Conservation (phyloP, 75 land plant genomes). For the Cupressus sempervirens region DNA sequence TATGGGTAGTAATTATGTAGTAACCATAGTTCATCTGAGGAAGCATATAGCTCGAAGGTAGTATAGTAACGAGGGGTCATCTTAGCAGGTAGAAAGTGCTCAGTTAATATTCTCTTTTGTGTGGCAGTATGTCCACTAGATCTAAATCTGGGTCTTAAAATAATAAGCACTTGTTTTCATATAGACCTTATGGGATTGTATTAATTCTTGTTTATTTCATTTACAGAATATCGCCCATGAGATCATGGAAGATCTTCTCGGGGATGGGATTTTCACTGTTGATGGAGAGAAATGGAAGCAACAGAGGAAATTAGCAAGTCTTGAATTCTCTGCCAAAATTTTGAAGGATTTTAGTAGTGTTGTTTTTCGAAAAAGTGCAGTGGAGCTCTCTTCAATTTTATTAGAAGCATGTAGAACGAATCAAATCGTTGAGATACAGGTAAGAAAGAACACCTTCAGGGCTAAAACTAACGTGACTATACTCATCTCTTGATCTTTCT, state of each 20-base stretch:
- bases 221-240: conserved; percentile 13
- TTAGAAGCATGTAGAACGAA: conserved; percentile 1
- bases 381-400: conserved; percentile 28
- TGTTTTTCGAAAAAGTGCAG: conserved; percentile 14
- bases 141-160: not conserved
- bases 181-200: not conserved
- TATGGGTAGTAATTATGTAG: not conserved
- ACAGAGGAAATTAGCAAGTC: conserved; percentile 35
- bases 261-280: conserved; percentile 41
- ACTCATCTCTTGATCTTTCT: not conserved
- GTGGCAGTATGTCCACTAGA: not conserved
- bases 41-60: not conserved
- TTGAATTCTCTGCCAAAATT: conserved; percentile 25
- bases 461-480: not conserved
- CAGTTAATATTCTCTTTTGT: not conserved
- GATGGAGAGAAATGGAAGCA: conserved; percentile 36
- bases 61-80: not conserved
- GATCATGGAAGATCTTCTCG: conserved; percentile 29
- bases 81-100: not conserved
- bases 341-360: conserved; percentile 27
- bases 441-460: conserved; percentile 2
- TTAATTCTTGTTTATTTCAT: not conserved
- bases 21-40: not conserved
- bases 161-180: not conserved
- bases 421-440: conserved; percentile 49